These are phyloP conservation scores for Aphanocladium album DNA, from an alignment of 2,329 filamentous ascomycete genomes.

Conservation along the genomic window DNA sequence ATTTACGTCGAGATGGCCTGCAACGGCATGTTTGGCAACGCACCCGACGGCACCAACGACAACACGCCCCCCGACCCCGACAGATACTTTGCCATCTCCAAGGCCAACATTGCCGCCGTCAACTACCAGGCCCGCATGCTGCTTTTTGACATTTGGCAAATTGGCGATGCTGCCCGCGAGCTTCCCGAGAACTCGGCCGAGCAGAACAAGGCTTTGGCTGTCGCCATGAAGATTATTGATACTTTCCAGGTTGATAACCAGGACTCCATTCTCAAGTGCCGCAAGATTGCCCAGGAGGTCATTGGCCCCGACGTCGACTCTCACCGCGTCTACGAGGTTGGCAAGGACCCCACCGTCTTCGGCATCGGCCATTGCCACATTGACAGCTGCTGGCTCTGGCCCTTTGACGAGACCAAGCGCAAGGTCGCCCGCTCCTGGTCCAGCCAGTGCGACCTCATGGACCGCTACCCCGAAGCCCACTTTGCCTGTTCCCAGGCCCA, in stretches of 20 bases:
- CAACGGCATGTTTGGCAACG: slow-evolving; percentile 97
- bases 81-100: slow-evolving; percentile 68
- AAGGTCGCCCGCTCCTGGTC: slow-evolving; percentile 96
- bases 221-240: slow-evolving; percentile 86
- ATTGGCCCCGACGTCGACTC: slow-evolving; percentile 78
- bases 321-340: slow-evolving; percentile 74
- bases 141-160: slow-evolving; percentile 93
- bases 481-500: slow-evolving; percentile 94
- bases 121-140: slow-evolving; percentile 80
- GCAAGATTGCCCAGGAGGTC: slow-evolving; percentile 78
- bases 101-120: slow-evolving; percentile 82
- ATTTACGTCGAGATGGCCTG: slow-evolving; percentile 99
- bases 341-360: slow-evolving; percentile 71
- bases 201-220: slow-evolving; percentile 76
- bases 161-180: slow-evolving; percentile 85
- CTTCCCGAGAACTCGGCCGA: slow-evolving; percentile 87
- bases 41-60: slow-evolving; percentile 66
- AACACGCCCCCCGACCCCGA: slow-evolving; percentile 89
- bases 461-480: slow-evolving; percentile 87
- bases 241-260: slow-evolving; percentile 76
- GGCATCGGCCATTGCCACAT: slow-evolving; percentile 97
- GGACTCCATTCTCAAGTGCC: slow-evolving; percentile 71
- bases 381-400: slow-evolving; percentile 98
- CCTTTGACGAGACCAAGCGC: slow-evolving; percentile 94
- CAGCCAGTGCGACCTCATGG: slow-evolving; percentile 92